Conservation (phyloP, 2,329 filamentous ascomycete species). For the Arthroderma uncinatum region DNA sequence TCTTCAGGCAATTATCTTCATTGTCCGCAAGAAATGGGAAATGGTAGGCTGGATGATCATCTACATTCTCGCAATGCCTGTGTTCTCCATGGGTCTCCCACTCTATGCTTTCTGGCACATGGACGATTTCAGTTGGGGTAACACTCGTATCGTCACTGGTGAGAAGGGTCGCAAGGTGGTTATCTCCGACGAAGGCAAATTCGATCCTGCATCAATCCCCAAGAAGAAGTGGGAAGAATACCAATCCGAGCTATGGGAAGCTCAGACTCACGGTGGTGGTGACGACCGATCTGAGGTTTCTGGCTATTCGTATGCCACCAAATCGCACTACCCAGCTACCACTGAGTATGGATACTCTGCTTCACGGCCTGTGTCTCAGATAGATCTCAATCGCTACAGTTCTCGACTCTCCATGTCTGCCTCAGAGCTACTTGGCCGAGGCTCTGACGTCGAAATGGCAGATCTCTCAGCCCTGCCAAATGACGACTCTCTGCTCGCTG, state of each 20-base stretch:
- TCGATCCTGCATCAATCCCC: constrained; percentile 82
- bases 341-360: constrained; percentile 62
- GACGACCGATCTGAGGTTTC: constrained; percentile 80
- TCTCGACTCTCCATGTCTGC: constrained; percentile 72
- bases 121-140: constrained; percentile 99
- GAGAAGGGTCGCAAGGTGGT: constrained; percentile 87
- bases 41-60: constrained; percentile 99
- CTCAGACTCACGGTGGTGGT: constrained; percentile 64
- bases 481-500: constrained; percentile 80
- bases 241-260: constrained; percentile 94
- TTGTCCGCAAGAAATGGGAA: constrained; percentile 92
- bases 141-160: constrained; percentile 91
- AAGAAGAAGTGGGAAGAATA: constrained; percentile 99
- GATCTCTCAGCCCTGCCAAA: constrained; percentile 66
- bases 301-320: constrained; percentile 90
- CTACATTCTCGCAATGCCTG: constrained; percentile 79
- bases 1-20: constrained; percentile 94
- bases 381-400: constrained; percentile 42
- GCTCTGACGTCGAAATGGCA: constrained; percentile 59
- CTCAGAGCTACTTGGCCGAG: constrained; percentile 46
- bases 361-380: constrained; percentile 50
- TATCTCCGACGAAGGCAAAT: constrained; percentile 94
- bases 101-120: constrained; percentile 98
- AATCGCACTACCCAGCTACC: constrained; percentile 51
- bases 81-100: constrained; percentile 83